Evolutionary conservation across 1,284 basidiomycete genomes (phyloP).

Genomic region (Clitocybe nebularis): DNA sequence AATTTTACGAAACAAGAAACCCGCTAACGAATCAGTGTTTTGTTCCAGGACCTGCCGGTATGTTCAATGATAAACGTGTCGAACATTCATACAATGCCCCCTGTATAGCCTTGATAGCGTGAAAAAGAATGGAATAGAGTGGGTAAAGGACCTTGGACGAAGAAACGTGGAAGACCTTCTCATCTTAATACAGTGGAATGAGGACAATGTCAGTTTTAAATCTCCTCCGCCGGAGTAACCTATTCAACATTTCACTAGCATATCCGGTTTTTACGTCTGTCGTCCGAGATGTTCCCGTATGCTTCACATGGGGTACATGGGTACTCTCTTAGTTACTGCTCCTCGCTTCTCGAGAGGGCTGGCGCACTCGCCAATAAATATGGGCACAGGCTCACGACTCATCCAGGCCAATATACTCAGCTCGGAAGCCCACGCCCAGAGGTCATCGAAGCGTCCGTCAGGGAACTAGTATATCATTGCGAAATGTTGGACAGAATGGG

Average conservation of each 20-base stretch:
- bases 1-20: constrained; percentile 67
- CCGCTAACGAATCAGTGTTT: constrained; percentile 60
- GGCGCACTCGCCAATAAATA: constrained; percentile 75
- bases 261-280: constrained; percentile 80
- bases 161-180: constrained; percentile 73
- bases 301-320: constrained; percentile 80
- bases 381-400: constrained; percentile 80
- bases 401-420: constrained; percentile 88
- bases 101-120: constrained; percentile 68
- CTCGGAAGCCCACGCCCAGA: constrained; percentile 72
- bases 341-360: constrained; percentile 45
- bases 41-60: constrained; percentile 70
- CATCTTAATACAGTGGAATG: constrained; percentile 82
- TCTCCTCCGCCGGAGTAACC: constrained; percentile 1
- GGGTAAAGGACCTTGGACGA: constrained; percentile 73
- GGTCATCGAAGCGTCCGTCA: constrained; percentile 72
- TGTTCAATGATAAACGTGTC: constrained; percentile 1
- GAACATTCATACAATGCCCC: constrained; percentile 2
- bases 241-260: constrained; percentile 28
- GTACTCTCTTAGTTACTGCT: constrained; percentile 73
- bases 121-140: constrained; percentile 77
- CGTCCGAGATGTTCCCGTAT: constrained; percentile 90
- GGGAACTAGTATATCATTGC: constrained; percentile 81
- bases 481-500: constrained; percentile 87
- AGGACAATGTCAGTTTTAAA: constrained; percentile 53